Conservation (phyloP, 805 yeast genomes). For the Alloascoidea africana region DNA sequence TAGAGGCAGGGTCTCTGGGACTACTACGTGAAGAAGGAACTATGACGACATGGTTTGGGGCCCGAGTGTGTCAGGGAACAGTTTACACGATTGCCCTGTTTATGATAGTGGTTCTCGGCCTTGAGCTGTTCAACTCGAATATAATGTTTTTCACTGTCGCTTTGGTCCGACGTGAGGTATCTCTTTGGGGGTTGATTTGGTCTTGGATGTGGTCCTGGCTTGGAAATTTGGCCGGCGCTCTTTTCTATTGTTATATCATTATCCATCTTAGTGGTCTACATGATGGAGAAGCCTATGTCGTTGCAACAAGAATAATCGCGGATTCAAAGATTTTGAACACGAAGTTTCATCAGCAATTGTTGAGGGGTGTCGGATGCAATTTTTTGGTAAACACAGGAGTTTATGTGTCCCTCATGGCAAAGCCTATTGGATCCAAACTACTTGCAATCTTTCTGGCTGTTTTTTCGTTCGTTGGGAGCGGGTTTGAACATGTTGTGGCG, state of each 20-base stretch:
- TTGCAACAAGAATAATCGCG: conserved; percentile 31
- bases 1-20: conserved; percentile 35
- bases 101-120: conserved; percentile 61
- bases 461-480: conserved; percentile 57
- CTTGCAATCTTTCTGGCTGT: conserved; percentile 48
- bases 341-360: conserved; percentile 42
- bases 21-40: conserved; percentile 9
- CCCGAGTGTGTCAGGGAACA: conserved; percentile 31
- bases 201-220: conserved; percentile 58
- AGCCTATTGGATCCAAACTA: conserved; percentile 63
- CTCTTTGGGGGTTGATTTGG: conserved; percentile 41
- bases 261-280: conserved; percentile 41
- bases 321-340: conserved; percentile 26
- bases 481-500: conserved; percentile 67
- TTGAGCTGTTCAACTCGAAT: conserved; percentile 64
- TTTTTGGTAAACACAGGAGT: conserved; percentile 61
- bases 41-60: background rate
- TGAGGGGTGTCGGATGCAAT: conserved; percentile 48
- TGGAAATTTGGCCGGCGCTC: conserved; percentile 45
- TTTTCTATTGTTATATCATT: conserved; percentile 52
- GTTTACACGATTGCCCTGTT: conserved; percentile 61
- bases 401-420: conserved; percentile 61
- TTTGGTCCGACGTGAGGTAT: conserved; percentile 52
- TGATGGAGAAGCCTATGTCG: conserved; percentile 21
- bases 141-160: conserved; percentile 60